These are phyloP conservation scores for Ustilago xerochloae DNA, from an alignment of 1,284 basidiomycete genomes.

Conservation along the genomic window DNA sequence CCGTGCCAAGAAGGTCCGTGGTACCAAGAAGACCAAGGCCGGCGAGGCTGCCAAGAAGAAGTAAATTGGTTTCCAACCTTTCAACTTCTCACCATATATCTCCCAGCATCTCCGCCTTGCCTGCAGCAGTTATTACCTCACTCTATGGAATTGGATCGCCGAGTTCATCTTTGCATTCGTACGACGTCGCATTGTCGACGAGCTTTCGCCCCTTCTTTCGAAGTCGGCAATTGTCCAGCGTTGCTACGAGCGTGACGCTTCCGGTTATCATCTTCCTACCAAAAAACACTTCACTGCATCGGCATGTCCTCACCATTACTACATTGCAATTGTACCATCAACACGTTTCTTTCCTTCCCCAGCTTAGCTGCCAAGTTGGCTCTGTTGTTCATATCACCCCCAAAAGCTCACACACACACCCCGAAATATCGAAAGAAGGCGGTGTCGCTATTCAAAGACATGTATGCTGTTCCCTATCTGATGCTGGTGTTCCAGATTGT, in stretches of 20 bases:
- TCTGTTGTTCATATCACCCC: constrained; percentile 6
- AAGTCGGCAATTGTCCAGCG: constrained; percentile 29
- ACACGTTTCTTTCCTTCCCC: constrained; percentile 13
- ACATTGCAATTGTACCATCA: constrained; percentile 53
- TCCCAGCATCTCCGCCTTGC: neutral
- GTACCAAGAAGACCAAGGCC: constrained; percentile 70
- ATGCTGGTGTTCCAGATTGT: neutral
- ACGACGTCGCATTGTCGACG: constrained; percentile 27
- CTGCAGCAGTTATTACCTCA: constrained; percentile 28
- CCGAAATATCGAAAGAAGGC: constrained; percentile 54
- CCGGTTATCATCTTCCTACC: neutral
- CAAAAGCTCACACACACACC: constrained; percentile 18
- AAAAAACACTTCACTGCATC: constrained; percentile 25
- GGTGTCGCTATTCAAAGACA: constrained; percentile 35
- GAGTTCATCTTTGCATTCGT: constrained; percentile 6
- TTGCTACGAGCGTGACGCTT: constrained; percentile 4
- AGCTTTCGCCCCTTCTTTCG: constrained; percentile 54
- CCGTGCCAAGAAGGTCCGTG: constrained; percentile 92
- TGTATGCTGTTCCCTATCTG: constrained; percentile 29
- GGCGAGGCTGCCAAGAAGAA: constrained; percentile 62
- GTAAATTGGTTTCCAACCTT: constrained; percentile 37
- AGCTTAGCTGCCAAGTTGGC: neutral
- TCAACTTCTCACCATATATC: constrained; percentile 4
- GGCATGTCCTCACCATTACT: constrained; percentile 12
- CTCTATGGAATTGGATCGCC: constrained; percentile 7